Percentiles rank a stretch among this genome's conserved stretches.
Evolutionary conservation across 2,329 filamentous ascomycete species (phyloP).

Genomic region (Trichoderma sp.): DNA sequence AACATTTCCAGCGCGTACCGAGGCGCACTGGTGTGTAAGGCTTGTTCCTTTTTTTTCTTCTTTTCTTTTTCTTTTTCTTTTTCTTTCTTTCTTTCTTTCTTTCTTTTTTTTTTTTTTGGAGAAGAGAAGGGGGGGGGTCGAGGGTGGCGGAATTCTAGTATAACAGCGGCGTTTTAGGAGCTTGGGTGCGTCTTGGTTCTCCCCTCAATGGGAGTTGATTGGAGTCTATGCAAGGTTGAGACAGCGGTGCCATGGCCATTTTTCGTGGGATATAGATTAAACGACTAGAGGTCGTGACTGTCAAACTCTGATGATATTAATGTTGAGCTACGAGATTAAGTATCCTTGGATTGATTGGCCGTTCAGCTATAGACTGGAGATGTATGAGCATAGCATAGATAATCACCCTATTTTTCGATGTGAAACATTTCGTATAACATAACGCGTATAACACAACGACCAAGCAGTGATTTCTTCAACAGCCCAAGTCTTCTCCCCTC

Average conservation of each 20-base stretch:
- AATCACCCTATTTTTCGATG: background rate
- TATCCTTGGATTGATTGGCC: background rate
- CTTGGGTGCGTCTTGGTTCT: constrained; percentile 21
- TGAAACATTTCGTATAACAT: background rate
- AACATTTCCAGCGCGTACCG: background rate
- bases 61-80: constrained; percentile 17
- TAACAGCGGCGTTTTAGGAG: constrained; percentile 36
- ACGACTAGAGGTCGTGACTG: background rate
- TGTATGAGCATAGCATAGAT: background rate
- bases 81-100: background rate
- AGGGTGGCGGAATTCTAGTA: constrained; percentile 27
- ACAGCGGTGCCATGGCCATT: background rate
- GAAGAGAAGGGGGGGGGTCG: constrained; percentile 23
- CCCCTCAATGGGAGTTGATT: constrained; percentile 9
- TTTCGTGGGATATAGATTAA: background rate
- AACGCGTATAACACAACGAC: background rate
- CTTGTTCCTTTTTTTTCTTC: background rate
- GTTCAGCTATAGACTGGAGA: background rate
- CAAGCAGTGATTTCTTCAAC: background rate
- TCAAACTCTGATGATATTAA: background rate
- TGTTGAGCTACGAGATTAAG: background rate
- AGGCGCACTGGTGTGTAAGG: background rate
- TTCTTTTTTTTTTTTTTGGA: constrained; percentile 6
- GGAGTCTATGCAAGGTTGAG: constrained; percentile 8
- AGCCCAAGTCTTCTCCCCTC: background rate